Evolutionary conservation across 768 basidiomycete genomes (phyloP).

Genomic region (Hericium rajendrae): DNA sequence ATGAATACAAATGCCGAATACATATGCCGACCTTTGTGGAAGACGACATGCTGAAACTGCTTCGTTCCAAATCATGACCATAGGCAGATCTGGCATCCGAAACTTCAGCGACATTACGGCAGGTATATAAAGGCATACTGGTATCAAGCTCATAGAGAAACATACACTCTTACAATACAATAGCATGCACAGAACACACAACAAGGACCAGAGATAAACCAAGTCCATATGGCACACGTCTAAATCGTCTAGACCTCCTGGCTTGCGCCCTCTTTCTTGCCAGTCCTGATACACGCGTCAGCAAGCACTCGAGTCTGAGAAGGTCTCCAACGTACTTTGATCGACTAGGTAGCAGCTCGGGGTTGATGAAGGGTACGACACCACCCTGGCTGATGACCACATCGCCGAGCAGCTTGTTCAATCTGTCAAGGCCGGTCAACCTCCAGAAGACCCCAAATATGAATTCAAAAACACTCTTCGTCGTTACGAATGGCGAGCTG

Average conservation of each 20-base stretch:
- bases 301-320: not conserved
- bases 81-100: no score
- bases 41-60: no score
- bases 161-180: conserved; percentile 7
- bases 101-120: no score
- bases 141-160: not conserved
- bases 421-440: conserved; percentile 24
- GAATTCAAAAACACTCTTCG: conserved; percentile 53
- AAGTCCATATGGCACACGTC: not conserved
- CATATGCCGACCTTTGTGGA: no score
- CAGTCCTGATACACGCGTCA: conserved; percentile 18
- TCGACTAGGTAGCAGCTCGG: conserved; percentile 44
- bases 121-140: not conserved
- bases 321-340: conserved; percentile 17
- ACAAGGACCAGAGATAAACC: not conserved
- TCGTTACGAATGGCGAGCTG: conserved; percentile 92
- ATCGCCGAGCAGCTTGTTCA: conserved; percentile 62
- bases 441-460: not conserved
- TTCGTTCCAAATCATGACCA: no score
- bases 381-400: conserved; percentile 95
- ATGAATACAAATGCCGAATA: no score
- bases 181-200: conserved; percentile 4
- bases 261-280: conserved; percentile 34
- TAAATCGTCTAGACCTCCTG: conserved; percentile 29
- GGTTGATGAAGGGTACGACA: conserved; percentile 77